Percentiles rank a stretch among this genome's conserved stretches.
phyloP scores from a whole-genome alignment of 139 green algal species.

The Chlamydomonas sphaeroides region DNA sequence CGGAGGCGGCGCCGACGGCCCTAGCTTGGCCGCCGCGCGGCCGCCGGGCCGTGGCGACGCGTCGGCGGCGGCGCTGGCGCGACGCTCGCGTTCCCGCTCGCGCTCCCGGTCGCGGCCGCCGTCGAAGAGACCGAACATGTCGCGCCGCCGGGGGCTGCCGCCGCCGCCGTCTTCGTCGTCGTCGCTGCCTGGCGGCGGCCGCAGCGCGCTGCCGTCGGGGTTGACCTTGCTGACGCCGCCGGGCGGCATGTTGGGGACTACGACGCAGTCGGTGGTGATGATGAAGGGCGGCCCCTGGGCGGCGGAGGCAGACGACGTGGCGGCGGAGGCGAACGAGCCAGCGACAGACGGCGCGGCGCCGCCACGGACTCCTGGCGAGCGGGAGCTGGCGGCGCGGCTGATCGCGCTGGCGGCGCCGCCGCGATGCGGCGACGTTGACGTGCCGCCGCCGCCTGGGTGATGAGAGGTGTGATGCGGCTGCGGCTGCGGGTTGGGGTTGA shows the following conservation, averaged over 20 bases:
- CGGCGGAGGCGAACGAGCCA: too few species aligned
- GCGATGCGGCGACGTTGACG: not conserved
- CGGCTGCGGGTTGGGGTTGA: conserved; percentile 10
- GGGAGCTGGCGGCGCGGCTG: not conserved
- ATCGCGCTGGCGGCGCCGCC: too few species aligned
- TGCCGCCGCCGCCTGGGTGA: too few species aligned
- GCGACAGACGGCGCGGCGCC: too few species aligned
- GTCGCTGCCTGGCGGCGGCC: not conserved
- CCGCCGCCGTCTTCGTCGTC: not conserved
- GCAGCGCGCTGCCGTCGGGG: not conserved
- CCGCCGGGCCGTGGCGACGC: not conserved
- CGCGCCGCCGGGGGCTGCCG: not conserved
- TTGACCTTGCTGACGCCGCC: not conserved
- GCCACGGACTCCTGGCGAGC: not conserved
- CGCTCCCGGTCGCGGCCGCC: not conserved
- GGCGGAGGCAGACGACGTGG: too few species aligned
- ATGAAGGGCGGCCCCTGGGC: not conserved
- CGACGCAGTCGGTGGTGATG: conserved; percentile 22
- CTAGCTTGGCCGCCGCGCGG: not conserved
- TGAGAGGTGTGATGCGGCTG: too few species aligned
- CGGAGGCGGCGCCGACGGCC: too few species aligned
- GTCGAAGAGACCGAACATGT: too few species aligned
- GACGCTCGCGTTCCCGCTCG: conserved; percentile 7
- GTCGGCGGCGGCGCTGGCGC: not conserved
- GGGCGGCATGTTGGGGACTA: conserved; percentile 1